Evolutionary conservation across 176 grass and related monocot species (phyloP).

Genomic region (Zizania latifolia): DNA sequence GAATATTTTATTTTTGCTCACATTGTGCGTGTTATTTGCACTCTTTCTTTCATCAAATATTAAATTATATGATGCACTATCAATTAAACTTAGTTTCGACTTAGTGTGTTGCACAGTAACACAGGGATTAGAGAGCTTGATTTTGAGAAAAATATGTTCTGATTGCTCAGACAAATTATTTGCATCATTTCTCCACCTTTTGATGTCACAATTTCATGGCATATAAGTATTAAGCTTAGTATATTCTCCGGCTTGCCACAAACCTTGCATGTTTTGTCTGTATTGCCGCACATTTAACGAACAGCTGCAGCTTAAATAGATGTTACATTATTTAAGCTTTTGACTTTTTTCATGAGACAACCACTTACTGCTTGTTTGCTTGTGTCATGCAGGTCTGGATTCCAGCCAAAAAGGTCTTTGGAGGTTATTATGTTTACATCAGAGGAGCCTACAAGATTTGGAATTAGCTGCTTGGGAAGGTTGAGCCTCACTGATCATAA

Average conservation of each 20-base stretch:
- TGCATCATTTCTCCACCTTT: not conserved
- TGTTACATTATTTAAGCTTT: constrained; percentile 3
- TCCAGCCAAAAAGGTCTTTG: constrained; percentile 78
- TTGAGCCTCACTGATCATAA: constrained; percentile 6
- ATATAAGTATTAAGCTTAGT: not conserved
- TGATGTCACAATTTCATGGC: not conserved
- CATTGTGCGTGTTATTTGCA: not conserved
- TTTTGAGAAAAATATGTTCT: not conserved
- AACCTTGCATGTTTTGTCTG: constrained; percentile 8
- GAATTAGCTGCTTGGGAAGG: constrained; percentile 97
- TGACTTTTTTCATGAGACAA: constrained; percentile 12
- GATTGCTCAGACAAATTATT: not conserved
- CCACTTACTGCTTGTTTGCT: constrained; percentile 14
- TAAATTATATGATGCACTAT: not conserved
- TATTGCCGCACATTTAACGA: not conserved
- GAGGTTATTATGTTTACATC: constrained; percentile 99
- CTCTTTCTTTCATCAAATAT: not conserved
- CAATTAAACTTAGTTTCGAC: not conserved
- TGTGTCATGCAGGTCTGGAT: constrained; percentile 48
- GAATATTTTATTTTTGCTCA: not conserved
- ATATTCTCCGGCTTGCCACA: not conserved
- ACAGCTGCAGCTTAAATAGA: not conserved
- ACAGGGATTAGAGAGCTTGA: not conserved
- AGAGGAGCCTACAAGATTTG: constrained; percentile 93
- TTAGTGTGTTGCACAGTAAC: not conserved